These are phyloP conservation scores for Annulohypoxylon bovei DNA, from an alignment of 495 filamentous ascomycete genomes.

Conservation along the genomic window DNA sequence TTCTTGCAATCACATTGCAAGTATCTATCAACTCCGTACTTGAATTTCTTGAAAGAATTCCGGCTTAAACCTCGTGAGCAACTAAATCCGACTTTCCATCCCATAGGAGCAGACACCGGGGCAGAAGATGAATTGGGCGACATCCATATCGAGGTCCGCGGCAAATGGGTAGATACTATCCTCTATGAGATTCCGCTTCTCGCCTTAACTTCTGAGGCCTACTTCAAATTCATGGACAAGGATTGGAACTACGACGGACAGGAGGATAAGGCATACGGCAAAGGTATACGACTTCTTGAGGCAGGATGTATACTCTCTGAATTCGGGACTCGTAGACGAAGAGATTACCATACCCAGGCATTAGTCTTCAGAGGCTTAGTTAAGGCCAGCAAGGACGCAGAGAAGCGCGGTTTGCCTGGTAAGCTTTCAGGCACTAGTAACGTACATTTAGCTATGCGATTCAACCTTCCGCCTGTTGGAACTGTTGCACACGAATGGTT, in stretches of 20 bases:
- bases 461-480: constrained; percentile 81
- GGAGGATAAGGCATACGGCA: constrained; percentile 80
- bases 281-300: constrained; percentile 79
- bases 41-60: constrained; percentile 83
- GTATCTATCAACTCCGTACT: constrained; percentile 80
- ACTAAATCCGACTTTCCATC: constrained; percentile 74
- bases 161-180: constrained; percentile 93
- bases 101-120: constrained; percentile 67
- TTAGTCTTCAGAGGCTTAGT: constrained; percentile 85
- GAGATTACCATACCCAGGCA: constrained; percentile 95
- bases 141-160: constrained; percentile 75
- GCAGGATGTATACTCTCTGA: constrained; percentile 91
- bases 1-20: constrained; percentile 83
- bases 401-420: constrained; percentile 69
- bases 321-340: constrained; percentile 86
- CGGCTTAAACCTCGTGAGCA: constrained; percentile 82
- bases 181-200: constrained; percentile 97
- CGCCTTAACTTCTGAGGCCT: constrained; percentile 91
- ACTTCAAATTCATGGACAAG: constrained; percentile 92
- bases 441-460: constrained; percentile 95
- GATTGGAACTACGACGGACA: constrained; percentile 90
- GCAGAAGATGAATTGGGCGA: constrained; percentile 77
- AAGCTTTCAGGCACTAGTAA: constrained; percentile 91
- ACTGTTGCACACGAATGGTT: constrained; percentile 99
- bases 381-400: constrained; percentile 74